Conservation (phyloP, 2,329 filamentous ascomycete genomes). For the Colletotrichum liriopes region DNA sequence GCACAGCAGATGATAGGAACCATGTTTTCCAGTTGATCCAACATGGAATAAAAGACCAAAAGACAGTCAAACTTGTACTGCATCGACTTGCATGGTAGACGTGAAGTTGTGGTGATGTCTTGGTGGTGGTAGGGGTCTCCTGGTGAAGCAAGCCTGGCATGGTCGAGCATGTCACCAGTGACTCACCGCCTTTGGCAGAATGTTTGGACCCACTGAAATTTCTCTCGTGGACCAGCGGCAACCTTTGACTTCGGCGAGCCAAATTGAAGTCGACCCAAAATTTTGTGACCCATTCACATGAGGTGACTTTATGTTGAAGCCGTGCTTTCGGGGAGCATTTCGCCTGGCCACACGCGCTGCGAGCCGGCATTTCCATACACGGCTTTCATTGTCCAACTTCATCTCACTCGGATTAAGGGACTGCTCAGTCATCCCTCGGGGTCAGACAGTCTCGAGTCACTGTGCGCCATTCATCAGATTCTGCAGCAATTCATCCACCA, state of each 20-base stretch:
- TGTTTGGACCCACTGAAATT: constrained; percentile 43
- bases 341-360: constrained; percentile 34
- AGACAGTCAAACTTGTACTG: not conserved
- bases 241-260: constrained; percentile 14
- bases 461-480: constrained; percentile 19
- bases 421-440: not conserved
- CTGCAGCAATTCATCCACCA: constrained; percentile 14
- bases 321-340: constrained; percentile 12
- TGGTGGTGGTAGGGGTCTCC: not conserved
- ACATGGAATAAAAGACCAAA: not conserved
- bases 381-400: not conserved
- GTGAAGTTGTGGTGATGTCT: not conserved
- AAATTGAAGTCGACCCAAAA: constrained; percentile 13
- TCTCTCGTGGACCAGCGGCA: constrained; percentile 34
- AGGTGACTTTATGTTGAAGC: constrained; percentile 35
- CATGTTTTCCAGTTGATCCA: too few species aligned
- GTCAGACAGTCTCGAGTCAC: constrained; percentile 4
- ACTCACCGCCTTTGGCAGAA: constrained; percentile 43
- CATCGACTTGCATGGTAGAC: not conserved
- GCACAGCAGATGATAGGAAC: not conserved
- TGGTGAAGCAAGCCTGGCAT: not conserved
- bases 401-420: not conserved
- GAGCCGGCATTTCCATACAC: constrained; percentile 8
- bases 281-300: constrained; percentile 10
- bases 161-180: not conserved